phyloP scores from a whole-genome alignment of 768 basidiomycete species.

The Rhizopogon vesiculosus region DNA sequence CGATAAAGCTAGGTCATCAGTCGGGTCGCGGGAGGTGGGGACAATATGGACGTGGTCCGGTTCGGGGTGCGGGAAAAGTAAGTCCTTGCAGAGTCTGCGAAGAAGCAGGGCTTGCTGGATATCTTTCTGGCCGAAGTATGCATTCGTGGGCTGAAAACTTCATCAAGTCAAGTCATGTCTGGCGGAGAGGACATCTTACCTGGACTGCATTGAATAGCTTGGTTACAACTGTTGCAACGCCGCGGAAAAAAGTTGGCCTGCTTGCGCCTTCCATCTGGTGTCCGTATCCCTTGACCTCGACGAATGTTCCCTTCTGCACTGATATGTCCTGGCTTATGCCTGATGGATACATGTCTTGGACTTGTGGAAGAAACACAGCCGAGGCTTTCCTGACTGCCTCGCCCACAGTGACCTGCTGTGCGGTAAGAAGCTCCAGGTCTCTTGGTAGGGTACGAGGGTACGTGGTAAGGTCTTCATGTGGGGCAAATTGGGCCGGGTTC shows the following conservation, averaged over 20 bases:
- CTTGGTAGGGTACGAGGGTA: slow-evolving; percentile 84
- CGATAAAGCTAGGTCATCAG: slow-evolving; percentile 75
- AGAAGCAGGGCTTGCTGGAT: slow-evolving; percentile 93
- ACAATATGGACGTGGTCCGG: slow-evolving; percentile 77
- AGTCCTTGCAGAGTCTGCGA: slow-evolving; percentile 70
- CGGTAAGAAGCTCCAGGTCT: slow-evolving; percentile 63
- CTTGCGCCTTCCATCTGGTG: slow-evolving; percentile 91
- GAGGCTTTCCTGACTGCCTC: slow-evolving; percentile 40
- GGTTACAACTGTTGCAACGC: slow-evolving; percentile 91
- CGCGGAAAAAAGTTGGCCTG: slow-evolving; percentile 90
- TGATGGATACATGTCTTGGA: slow-evolving; percentile 88
- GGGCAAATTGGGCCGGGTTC: slow-evolving; percentile 96
- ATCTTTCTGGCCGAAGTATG: slow-evolving; percentile 98
- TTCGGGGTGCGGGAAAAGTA: slow-evolving; percentile 75
- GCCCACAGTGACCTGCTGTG: slow-evolving; percentile 27
- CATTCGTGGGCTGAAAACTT: slow-evolving; percentile 68
- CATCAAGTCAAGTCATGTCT: not conserved
- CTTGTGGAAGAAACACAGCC: slow-evolving; percentile 77
- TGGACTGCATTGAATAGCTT: slow-evolving; percentile 93
- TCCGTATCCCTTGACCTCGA: slow-evolving; percentile 88
- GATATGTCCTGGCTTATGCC: slow-evolving; percentile 76
- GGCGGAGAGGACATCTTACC: slow-evolving; percentile 37
- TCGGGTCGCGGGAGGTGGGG: slow-evolving; percentile 70
- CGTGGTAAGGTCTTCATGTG: slow-evolving; percentile 85
- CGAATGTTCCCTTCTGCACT: slow-evolving; percentile 81